Evolutionary conservation across 2,329 filamentous ascomycete genomes (phyloP), one percentile per base, ranked within the genome.

Genomic region (Cladosporium sp.): DNA sequence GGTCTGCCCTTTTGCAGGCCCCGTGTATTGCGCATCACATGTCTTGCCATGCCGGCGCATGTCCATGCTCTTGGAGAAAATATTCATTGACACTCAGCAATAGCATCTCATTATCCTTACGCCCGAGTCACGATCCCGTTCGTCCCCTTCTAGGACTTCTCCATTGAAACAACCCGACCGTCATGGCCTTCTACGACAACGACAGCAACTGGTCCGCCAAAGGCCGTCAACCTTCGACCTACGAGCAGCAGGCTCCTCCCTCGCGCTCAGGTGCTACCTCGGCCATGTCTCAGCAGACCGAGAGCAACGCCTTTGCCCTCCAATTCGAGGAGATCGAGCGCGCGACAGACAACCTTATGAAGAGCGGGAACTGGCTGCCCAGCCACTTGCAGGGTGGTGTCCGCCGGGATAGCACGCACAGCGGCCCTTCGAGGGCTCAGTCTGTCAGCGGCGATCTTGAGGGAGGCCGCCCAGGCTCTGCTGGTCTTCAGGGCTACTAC

Each of bases 301-400:
- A 95, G 60, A 81, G 83, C 58, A 78, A 81, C 69, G 91, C 91
- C 59, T 96, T 96, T 73, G 85, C 85, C 65, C 87, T 89, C 72
- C 91, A 96, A 76, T 88, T 96, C 74, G 91, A 96, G 78, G 94
- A 99, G 84, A 91, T 99, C 68, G 94, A 97, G 65, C 88, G 93
- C 72, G 93, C 93, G 66, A 86, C 93, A 70, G 94, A 97, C 71
- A 97, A 97, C 75, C 83, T 99, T 60, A 83, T 93, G 70, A 97
- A 97, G 83, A 96, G 92, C 74, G 92, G 92, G 70, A 97, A 97
- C 80, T 87, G 92, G 77, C 94, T 93, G 76, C 70, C 70, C 20
- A 67, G 67, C 15, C 62, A 61, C 19, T 48, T 64, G 54, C 59
- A 61, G 37, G 65, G 65, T 62, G 82, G 70, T 77, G n/a, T 10